Conservation (phyloP, 2,329 filamentous ascomycete genomes). For the Triangularia setosa region DNA sequence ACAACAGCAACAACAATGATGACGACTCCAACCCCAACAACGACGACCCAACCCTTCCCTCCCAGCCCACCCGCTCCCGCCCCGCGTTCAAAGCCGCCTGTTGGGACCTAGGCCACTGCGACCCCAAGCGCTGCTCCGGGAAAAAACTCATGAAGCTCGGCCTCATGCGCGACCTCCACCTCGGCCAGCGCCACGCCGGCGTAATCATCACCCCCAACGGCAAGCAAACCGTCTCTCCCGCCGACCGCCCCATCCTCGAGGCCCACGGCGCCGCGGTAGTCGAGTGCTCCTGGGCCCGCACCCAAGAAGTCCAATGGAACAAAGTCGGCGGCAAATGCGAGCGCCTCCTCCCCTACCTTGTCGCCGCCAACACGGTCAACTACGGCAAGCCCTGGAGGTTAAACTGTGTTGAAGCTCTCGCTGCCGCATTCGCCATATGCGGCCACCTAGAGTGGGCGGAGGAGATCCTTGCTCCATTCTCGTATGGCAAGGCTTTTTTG, state of each 20-base stretch:
- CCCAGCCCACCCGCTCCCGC: conserved; percentile 38
- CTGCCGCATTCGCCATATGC: conserved; percentile 89
- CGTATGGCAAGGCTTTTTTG: conserved; percentile 82
- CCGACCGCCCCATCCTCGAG: conserved; percentile 76
- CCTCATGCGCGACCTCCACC: conserved; percentile 85
- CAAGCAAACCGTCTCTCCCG: conserved; percentile 77
- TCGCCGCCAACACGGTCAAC: conserved; percentile 95
- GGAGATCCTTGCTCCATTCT: conserved; percentile 76
- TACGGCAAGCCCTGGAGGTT: conserved; percentile 93
- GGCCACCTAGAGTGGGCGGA: conserved; percentile 88
- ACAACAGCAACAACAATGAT: conserved; percentile 35
- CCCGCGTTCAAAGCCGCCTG: conserved; percentile 84
- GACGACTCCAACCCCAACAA: conserved; percentile 32
- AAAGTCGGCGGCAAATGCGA: conserved; percentile 93
- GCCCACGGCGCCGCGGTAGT: conserved; percentile 92
- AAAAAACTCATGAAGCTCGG: conserved; percentile 91
- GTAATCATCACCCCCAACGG: conserved; percentile 95
- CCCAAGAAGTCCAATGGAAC: conserved; percentile 84
- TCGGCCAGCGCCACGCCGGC: conserved; percentile 87
- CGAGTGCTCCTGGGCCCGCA: conserved; percentile 93
- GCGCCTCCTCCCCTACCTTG: conserved; percentile 84
- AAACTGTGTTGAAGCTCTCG: conserved; percentile 93
- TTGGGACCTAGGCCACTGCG: conserved; percentile 97
- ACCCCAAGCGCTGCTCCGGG: conserved; percentile 92
- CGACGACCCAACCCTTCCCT: conserved; percentile 25